Percentiles rank a stretch among this genome's conserved stretches.
These are phyloP conservation scores for Blastobotrys ciferrii DNA, from an alignment of 1,139 yeast species.

Conservation along the genomic window DNA sequence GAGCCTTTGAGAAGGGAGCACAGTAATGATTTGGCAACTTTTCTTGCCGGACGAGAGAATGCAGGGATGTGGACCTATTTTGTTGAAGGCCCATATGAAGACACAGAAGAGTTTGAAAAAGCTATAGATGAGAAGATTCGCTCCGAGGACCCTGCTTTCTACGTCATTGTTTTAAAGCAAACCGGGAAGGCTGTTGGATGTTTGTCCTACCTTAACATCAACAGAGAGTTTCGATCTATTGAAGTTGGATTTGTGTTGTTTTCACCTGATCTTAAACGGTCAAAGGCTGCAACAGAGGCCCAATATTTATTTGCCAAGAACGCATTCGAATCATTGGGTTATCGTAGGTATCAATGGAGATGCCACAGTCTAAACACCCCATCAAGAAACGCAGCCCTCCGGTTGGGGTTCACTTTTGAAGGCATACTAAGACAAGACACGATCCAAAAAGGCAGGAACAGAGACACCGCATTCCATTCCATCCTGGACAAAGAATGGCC, in stretches of 20 bases:
- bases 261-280: slow-evolving; percentile 29
- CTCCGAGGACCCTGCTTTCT: slow-evolving; percentile 23
- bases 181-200: slow-evolving; percentile 32
- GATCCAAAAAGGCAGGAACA: slow-evolving; percentile 32
- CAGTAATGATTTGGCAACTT: slow-evolving; percentile 20
- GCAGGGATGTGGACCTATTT: slow-evolving; percentile 26
- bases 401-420: slow-evolving; percentile 36
- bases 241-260: slow-evolving; percentile 36
- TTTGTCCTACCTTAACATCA: slow-evolving; percentile 29
- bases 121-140: slow-evolving; percentile 10
- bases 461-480: slow-evolving; percentile 38
- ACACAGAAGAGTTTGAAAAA: slow-evolving; percentile 15
- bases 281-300: slow-evolving; percentile 35
- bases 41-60: slow-evolving; percentile 14
- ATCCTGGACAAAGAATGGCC: slow-evolving; percentile 37
- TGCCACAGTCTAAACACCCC: slow-evolving; percentile 35
- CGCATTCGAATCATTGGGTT: slow-evolving; percentile 32
- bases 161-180: slow-evolving; percentile 27
- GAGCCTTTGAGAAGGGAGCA: slow-evolving; percentile 21
- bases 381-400: slow-evolving; percentile 33
- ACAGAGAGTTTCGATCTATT: slow-evolving; percentile 28
- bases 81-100: slow-evolving; percentile 22
- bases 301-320: slow-evolving; percentile 32
- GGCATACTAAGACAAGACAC: slow-evolving; percentile 35
- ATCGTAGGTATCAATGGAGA: slow-evolving; percentile 38